Percentiles rank a stretch among this genome's conserved stretches.
Conservation (phyloP, 2,329 filamentous ascomycete species). For the Penicillium digitatum region DNA sequence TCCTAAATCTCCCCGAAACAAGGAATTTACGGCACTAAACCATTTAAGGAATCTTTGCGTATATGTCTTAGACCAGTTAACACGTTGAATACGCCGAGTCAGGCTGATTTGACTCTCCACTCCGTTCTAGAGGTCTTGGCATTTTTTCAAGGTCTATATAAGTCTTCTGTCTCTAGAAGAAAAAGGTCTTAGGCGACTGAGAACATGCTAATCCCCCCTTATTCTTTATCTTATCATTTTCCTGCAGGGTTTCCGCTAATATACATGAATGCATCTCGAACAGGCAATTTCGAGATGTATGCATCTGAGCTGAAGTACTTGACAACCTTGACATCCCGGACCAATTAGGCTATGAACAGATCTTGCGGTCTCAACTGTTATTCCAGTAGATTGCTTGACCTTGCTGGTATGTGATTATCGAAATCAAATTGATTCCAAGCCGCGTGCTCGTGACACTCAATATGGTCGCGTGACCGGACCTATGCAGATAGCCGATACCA, state of each 20-base stretch:
- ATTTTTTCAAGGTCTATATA: neutral
- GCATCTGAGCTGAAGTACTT: neutral
- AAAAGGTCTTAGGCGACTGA: neutral
- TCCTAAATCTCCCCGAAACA: neutral
- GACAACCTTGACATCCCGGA: neutral
- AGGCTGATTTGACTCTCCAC: slow-evolving; percentile 3
- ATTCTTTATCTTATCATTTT: neutral
- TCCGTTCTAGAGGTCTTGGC: slow-evolving; percentile 9
- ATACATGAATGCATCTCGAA: neutral
- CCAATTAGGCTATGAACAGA: slow-evolving; percentile 1
- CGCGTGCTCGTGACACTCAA: neutral
- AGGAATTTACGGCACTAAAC: neutral
- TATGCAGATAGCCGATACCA: neutral
- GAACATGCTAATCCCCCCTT: neutral
- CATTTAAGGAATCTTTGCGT: neutral
- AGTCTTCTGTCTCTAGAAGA: too few relatives aligned
- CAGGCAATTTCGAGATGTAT: neutral
- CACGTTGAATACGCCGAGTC: neutral
- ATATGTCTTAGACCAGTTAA: slow-evolving; percentile 5
- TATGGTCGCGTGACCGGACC: neutral
- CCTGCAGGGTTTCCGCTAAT: neutral
- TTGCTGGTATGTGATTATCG: neutral
- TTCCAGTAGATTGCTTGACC: neutral
- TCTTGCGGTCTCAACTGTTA: neutral
- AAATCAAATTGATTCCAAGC: neutral